phyloP scores from a whole-genome alignment of 2,329 filamentous ascomycete species.

The Alternaria viburni region DNA sequence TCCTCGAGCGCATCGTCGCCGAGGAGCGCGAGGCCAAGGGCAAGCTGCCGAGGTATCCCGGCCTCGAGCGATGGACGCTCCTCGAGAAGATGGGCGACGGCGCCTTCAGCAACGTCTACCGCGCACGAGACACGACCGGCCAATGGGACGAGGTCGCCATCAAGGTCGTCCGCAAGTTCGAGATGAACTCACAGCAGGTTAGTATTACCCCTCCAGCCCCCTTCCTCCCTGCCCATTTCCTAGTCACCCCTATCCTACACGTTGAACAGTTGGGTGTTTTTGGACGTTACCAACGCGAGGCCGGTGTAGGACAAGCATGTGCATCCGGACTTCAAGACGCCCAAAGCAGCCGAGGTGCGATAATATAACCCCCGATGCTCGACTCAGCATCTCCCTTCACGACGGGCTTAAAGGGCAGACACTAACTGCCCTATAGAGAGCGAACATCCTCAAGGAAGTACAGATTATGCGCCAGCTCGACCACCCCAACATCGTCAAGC shows the following conservation, averaged over 20 bases:
- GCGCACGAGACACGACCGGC: conserved; percentile 77
- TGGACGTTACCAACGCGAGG: conserved; percentile 58
- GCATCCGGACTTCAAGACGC: conserved; percentile 92
- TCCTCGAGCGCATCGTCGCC: conserved; percentile 84
- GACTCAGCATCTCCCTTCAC: conserved; percentile 33
- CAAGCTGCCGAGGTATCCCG: conserved; percentile 86
- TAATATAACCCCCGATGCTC: conserved; percentile 34
- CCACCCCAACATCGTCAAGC: conserved; percentile 93
- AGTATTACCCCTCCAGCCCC: conserved; percentile 55
- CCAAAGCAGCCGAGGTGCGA: conserved; percentile 96
- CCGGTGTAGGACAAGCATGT: conserved; percentile 81
- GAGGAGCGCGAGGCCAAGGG: conserved; percentile 87
- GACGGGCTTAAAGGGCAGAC: conserved; percentile 31
- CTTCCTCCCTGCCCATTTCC: conserved; percentile 42
- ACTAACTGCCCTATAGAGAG: conserved; percentile 69
- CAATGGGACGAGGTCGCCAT: conserved; percentile 85
- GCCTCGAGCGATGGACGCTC: conserved; percentile 83
- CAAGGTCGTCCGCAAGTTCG: conserved; percentile 98
- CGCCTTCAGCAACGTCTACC: conserved; percentile 98
- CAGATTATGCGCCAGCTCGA: conserved; percentile 98
- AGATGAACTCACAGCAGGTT: conserved; percentile 99
- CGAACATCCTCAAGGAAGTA: conserved; percentile 97
- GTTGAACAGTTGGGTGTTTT: conserved; percentile 27
- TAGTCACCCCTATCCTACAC: conserved; percentile 40
- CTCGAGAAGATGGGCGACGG: conserved; percentile 98